These are phyloP conservation scores for Jasminum sambac DNA, from an alignment of 257 asterid species.

Conservation along the genomic window DNA sequence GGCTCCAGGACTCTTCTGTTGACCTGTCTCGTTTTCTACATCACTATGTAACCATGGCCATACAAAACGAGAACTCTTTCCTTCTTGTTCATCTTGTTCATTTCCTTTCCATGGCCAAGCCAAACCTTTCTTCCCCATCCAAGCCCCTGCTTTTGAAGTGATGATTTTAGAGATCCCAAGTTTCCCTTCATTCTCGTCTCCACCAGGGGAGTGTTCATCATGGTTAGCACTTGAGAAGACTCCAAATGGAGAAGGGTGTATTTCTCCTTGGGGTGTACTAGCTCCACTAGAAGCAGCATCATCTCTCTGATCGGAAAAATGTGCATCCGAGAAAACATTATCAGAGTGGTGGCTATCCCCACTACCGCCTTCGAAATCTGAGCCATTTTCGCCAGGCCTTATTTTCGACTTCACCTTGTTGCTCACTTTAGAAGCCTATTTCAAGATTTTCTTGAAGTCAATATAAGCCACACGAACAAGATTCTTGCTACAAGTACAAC, in stretches of 20 bases:
- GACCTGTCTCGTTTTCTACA: slow-evolving; percentile 56
- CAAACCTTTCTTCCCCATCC: slow-evolving; percentile 64
- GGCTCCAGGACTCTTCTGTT: slow-evolving; percentile 36
- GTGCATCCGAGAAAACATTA: slow-evolving; percentile 46
- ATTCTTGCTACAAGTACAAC: too few relatives aligned
- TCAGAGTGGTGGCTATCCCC: slow-evolving; percentile 67
- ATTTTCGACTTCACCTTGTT: slow-evolving; percentile 85
- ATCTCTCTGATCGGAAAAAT: slow-evolving; percentile 55
- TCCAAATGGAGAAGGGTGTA: slow-evolving; percentile 66
- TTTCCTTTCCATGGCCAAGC: slow-evolving; percentile 88
- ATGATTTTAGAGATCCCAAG: slow-evolving; percentile 66
- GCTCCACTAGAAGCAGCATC: slow-evolving; percentile 90
- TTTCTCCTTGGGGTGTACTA: slow-evolving; percentile 82
- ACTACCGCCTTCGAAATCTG: slow-evolving; percentile 65
- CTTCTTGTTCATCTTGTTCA: slow-evolving; percentile 65
- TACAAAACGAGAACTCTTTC: slow-evolving; percentile 52
- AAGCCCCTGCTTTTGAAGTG: slow-evolving; percentile 81
- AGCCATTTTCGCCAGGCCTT: slow-evolving; percentile 51
- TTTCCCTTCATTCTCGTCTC: slow-evolving; percentile 71
- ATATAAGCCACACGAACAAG: slow-evolving; percentile 24
- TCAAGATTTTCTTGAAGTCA: slow-evolving; percentile 32
- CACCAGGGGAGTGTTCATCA: slow-evolving; percentile 45
- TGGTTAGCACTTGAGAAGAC: slow-evolving; percentile 43
- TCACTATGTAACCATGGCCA: slow-evolving; percentile 79
- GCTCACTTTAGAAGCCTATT: slow-evolving; percentile 83